Conservation (phyloP, 495 filamentous ascomycete genomes). For the Neurospora sp. region DNA sequence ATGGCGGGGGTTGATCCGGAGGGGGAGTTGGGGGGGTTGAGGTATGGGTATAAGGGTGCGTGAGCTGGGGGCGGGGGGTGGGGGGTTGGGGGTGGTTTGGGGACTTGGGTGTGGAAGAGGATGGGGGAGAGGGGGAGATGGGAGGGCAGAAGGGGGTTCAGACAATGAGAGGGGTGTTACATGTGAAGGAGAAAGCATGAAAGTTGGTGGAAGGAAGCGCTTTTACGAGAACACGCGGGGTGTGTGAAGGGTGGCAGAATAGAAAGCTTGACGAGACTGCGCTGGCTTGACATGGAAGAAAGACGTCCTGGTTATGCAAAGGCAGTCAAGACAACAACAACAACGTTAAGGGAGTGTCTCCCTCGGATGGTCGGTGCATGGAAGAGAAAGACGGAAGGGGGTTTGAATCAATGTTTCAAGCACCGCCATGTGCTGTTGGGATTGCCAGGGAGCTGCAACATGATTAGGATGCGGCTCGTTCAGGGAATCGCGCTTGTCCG, state of each 20-base stretch:
- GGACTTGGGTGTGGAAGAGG: neutral
- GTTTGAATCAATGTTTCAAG: neutral
- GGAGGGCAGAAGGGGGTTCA: too few relatives aligned
- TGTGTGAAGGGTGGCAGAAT: too few relatives aligned
- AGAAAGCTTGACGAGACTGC: neutral
- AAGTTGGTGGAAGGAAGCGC: too few relatives aligned
- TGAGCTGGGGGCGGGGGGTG: slow-evolving; percentile 16
- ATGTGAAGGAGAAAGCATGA: too few relatives aligned
- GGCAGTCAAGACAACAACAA: neutral
- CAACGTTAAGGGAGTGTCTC: neutral
- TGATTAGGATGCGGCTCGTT: neutral
- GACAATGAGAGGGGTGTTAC: too few relatives aligned
- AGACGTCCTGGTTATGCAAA: neutral
- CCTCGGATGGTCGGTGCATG: neutral
- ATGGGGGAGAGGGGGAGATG: neutral
- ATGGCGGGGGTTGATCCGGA: slow-evolving; percentile 48
- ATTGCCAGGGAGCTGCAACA: neutral
- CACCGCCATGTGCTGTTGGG: neutral
- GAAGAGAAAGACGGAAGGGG: neutral
- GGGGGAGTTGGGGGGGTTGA: slow-evolving; percentile 39
- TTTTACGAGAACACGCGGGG: too few relatives aligned
- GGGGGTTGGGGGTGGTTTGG: neutral
- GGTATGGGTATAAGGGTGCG: slow-evolving; percentile 53
- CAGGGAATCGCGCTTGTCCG: neutral
- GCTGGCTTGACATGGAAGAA: neutral